Evolutionary conservation across 169 alveolate species (phyloP).

Genomic region (Prorocentrum cordatum): DNA sequence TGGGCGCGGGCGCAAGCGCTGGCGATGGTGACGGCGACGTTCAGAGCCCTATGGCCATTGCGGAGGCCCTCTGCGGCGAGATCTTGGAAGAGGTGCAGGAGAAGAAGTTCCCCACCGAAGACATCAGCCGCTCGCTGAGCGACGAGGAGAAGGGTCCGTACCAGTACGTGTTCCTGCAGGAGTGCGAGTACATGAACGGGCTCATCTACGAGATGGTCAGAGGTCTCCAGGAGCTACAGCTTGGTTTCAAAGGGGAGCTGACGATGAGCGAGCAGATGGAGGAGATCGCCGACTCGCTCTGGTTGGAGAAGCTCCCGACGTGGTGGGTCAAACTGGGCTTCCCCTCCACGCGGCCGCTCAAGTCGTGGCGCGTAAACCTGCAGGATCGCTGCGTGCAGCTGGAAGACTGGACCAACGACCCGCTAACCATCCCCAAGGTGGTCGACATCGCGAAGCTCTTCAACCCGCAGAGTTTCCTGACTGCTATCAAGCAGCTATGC

Average conservation of each 20-base stretch:
- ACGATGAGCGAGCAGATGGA: slow-evolving; percentile 65
- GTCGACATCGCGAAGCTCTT: slow-evolving; percentile 54
- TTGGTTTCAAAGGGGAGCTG: slow-evolving; percentile 87
- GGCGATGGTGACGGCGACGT: slow-evolving; percentile 81
- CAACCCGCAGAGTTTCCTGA: slow-evolving; percentile 90
- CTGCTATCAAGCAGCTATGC: slow-evolving; percentile 91
- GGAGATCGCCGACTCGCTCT: slow-evolving; percentile 53
- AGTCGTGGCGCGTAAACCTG: slow-evolving; percentile 63
- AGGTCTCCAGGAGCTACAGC: slow-evolving; percentile 82
- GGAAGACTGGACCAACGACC: slow-evolving; percentile 88
- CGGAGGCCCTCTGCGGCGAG: slow-evolving; percentile 80
- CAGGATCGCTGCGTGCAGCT: slow-evolving; percentile 85
- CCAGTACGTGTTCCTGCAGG: slow-evolving; percentile 89
- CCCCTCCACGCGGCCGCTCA: slow-evolving; percentile 57
- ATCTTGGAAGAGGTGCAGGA: slow-evolving; percentile 78
- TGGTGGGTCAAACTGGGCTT: slow-evolving; percentile 68
- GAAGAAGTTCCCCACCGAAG: slow-evolving; percentile 80
- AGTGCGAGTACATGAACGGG: slow-evolving; percentile 82
- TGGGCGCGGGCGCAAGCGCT: slow-evolving; percentile 75
- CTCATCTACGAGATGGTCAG: slow-evolving; percentile 79
- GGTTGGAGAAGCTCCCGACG: slow-evolving; percentile 29
- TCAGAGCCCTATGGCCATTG: slow-evolving; percentile 76
- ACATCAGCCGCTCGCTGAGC: slow-evolving; percentile 80
- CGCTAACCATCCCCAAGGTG: slow-evolving; percentile 84
- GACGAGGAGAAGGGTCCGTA: slow-evolving; percentile 87